Base-by-base conservation (phyloP, 306 rosid species). In the Lathyrus sativus region DNA sequence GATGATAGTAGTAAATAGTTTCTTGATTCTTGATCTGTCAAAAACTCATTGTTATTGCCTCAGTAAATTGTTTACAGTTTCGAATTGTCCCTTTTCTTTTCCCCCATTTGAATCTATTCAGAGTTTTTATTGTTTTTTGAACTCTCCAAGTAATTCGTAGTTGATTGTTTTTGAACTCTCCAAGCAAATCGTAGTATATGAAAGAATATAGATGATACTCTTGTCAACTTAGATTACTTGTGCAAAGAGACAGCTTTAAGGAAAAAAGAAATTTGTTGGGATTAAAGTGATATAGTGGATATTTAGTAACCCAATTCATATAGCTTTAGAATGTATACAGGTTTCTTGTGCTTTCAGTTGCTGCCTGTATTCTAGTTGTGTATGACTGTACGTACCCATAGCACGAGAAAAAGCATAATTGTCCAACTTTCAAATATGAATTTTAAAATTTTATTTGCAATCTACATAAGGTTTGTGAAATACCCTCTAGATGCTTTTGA, bases 391-490 rank as follows among this genome's bases (percentile, higher is more conserved):
- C 31, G 53, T 14, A 3, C 43, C 8, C 28, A 3, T 51, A 71
- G 78, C 28, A 50, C 5, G 62, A 49, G 49, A 59, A 59, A 48
- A 58, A 55, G 39, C 39, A 56, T 44, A 15, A 65, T n/a, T 26
- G 41, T 29, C 39, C 63, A 57, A 57, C 8, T 57, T 49, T 44
- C 43, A 64, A 54, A 56, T 55, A 39, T 48, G 65, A 15, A 11
- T 60, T 67, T 14, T 10, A 19, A 22, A 56, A 31, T 37, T 51
- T 18, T 53, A 17, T 54, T 31, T 64, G 31, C 17, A n/a, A 18
- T 56, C 60, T 29, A 35, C 38, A n/a, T 42, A 41, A 53, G 60
- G 42, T 55, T 37, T 55, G 65, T 24, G 9, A 26, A 43, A 37
- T 44, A 62, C 37, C 42, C 13, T 62, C 39, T 24, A 24, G 4